Evolutionary conservation across 352 stramenopile genomes (phyloP), one percentile per base, ranked within the genome.

Genomic region (Phytopythium delawarense): DNA sequence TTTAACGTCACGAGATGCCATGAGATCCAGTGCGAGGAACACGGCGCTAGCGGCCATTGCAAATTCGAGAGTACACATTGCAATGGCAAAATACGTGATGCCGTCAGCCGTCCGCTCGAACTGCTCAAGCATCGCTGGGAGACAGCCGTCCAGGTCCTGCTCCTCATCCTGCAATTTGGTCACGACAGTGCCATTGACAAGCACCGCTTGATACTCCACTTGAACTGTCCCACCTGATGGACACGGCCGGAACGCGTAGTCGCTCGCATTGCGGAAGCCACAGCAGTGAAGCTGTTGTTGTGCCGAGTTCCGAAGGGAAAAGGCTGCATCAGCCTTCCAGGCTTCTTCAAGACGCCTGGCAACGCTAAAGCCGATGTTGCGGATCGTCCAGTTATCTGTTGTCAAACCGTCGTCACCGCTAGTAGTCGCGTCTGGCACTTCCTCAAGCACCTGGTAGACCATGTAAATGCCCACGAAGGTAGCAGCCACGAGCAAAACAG

Each of bases 201-300:
- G 84, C 42, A 71, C 46, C 2, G 81, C 84, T 59, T 88, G 66
- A 61, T 88, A 88, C 13, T 83, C 77, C 20, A 91, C 72, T 32
- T 84, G 59, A 1, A 85, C 56, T 1, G 56, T 62, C 12, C 71
- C 73, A 3, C 81, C 81, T 0, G 63, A 57, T 0, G 84, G 84
- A 64, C 84, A 91, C 2, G 84, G 81, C 1, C 78, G 65, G 28
- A 75, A 75, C 0, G 84, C 74, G 0, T 69, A 64, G 55, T 91
- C 81, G 0, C 44, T 63, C 18, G 68, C 64, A 48, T 71, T 69
- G 18, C 49, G 65, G 34, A 91, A 89, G n/a, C 84, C 84, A 32
- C 84, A 93, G 61, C 84, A 93, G 6, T 66, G 75, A 1, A 93
- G 70, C 51, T 90, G 70, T n/a, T 85, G 73, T 56, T 93, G 84